Base-by-base conservation (phyloP, 2,329 filamentous ascomycete species). In the Fusarium luffae region DNA sequence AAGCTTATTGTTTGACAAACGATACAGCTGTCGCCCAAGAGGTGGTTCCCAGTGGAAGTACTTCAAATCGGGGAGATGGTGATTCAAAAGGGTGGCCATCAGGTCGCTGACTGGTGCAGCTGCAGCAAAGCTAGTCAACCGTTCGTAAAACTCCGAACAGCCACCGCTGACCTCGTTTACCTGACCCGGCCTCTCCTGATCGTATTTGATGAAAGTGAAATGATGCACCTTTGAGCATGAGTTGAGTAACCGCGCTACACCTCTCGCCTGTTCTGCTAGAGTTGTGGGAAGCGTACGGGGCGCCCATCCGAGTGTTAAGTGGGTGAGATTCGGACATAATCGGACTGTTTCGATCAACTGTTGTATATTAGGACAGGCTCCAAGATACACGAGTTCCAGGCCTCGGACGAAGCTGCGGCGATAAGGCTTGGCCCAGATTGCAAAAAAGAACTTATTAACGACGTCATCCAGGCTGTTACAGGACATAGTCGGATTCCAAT, bases 311-410 rank as follows among this genome's bases (percentile, higher is more conserved):
- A 56, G 30, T 49, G 48, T n/a, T 2, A 64, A 27, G 3, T 4
- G 18, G 8, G 16, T 18, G 4, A 58, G 16, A 5, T 71, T 71
- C 7, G 57, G 58, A n/a, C 70, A 71, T 4, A 41, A 28, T 7
- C 7, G 27, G 2, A 41, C 34, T 11, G 58, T 63, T 1, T 60
- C 34, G 6, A 60, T 16, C 21, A 66, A 37, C 4, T 12, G 34
- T 7, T 37, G 3, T n/a, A 37, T 37, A 11, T 37, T 6, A n/a
- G 34, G n/a, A 11, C 34, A 37, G 10, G 6, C 2, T n/a, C 3
- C 10, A 37, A 10, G n/a, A n/a, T 37, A 37, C 34, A 2, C 18
- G 34, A 37, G 34, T 2, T 5, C 10, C 5, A 37, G 18, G 10
- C 4, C 3, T 37, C 21, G 12, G 4, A 72, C 48, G 16, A 44